These are phyloP conservation scores for Plasmopara viticola DNA, from an alignment of 352 stramenopile genomes.

Conservation along the genomic window DNA sequence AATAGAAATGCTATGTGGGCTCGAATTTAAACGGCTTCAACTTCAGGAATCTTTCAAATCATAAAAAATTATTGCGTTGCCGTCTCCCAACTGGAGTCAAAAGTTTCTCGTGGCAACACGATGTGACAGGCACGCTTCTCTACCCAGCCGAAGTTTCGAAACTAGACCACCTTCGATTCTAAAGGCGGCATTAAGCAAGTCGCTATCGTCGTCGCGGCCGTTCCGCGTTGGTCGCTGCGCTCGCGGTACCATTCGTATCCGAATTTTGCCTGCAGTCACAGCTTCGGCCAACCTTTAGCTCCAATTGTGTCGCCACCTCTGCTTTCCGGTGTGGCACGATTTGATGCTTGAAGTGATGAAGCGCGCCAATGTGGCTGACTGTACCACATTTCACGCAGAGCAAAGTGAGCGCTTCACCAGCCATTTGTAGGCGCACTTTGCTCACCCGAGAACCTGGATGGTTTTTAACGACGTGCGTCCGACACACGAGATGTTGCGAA, in stretches of 20 bases:
- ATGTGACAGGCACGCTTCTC: slow-evolving; percentile 70
- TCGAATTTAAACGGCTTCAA: no score
- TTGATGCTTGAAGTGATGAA: slow-evolving; percentile 48
- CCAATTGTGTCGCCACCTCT: slow-evolving; percentile 2
- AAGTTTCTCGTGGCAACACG: slow-evolving; percentile 23
- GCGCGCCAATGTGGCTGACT: slow-evolving; percentile 8
- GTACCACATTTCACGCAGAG: slow-evolving; percentile 13
- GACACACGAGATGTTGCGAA: slow-evolving; percentile 32
- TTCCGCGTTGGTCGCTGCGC: slow-evolving; percentile 11
- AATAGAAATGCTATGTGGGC: no score
- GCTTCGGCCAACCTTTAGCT: slow-evolving; percentile 48
- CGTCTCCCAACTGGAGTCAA: no score
- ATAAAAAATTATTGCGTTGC: no score
- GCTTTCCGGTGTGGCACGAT: slow-evolving; percentile 47
- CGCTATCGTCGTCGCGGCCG: slow-evolving; percentile 24
- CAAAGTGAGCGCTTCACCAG: slow-evolving; percentile 30
- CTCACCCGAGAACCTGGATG: slow-evolving; percentile 39
- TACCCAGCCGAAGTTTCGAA: slow-evolving; percentile 37
- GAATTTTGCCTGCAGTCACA: slow-evolving; percentile 31
- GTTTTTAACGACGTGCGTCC: slow-evolving; percentile 49
- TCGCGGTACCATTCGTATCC: slow-evolving; percentile 32
- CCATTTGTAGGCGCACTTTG: slow-evolving; percentile 53
- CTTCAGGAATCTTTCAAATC: no score
- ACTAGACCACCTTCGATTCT: slow-evolving; percentile 44
- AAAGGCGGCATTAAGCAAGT: slow-evolving; percentile 17